Percentiles rank a stretch among this genome's conserved stretches.
Evolutionary conservation across 108 stramenopile genomes (phyloP).

Genomic region (Pseudonitzschia pungens): DNA sequence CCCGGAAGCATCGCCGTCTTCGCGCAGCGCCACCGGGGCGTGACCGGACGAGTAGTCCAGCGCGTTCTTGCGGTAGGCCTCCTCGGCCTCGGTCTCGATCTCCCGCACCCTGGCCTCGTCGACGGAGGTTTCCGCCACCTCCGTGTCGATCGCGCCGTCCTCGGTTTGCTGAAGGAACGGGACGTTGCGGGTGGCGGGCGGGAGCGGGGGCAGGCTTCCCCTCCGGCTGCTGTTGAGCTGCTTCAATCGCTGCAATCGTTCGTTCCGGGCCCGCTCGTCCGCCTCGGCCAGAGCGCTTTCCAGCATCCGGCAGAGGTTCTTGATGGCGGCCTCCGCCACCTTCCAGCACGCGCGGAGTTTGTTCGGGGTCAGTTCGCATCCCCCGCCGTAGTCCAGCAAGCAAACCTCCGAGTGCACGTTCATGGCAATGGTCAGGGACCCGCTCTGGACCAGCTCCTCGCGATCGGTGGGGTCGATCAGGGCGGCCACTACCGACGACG

Average conservation of each 20-base stretch:
- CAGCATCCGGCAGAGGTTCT: constrained; percentile 60
- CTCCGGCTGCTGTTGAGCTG: constrained; percentile 20
- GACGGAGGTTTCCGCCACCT: constrained; percentile 24
- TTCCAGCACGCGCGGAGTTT: constrained; percentile 56
- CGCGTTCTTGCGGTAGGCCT: constrained; percentile 64
- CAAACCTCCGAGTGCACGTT: constrained; percentile 90
- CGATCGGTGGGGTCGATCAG: constrained; percentile 79
- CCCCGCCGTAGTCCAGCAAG: constrained; percentile 77
- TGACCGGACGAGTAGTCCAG: constrained; percentile 78
- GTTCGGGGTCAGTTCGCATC: constrained; percentile 61
- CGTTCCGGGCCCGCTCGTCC: constrained; percentile 65
- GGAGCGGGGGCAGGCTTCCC: constrained; percentile 13
- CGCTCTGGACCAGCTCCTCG: constrained; percentile 80
- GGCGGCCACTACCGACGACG: constrained; percentile 53
- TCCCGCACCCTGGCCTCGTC: constrained; percentile 17
- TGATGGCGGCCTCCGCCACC: constrained; percentile 41
- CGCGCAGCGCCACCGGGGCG: constrained; percentile 66
- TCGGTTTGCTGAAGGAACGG: constrained; percentile 29
- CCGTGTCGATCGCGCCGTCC: constrained; percentile 21
- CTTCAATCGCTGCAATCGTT: constrained; percentile 62
- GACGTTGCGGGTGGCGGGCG: not conserved
- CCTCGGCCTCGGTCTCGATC: constrained; percentile 55
- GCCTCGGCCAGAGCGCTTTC: constrained; percentile 69
- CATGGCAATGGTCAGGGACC: constrained; percentile 72
- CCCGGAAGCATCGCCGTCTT: constrained; percentile 37